Base-by-base conservation (phyloP, 1,284 basidiomycete species). In the Ustilago trichophora region DNA sequence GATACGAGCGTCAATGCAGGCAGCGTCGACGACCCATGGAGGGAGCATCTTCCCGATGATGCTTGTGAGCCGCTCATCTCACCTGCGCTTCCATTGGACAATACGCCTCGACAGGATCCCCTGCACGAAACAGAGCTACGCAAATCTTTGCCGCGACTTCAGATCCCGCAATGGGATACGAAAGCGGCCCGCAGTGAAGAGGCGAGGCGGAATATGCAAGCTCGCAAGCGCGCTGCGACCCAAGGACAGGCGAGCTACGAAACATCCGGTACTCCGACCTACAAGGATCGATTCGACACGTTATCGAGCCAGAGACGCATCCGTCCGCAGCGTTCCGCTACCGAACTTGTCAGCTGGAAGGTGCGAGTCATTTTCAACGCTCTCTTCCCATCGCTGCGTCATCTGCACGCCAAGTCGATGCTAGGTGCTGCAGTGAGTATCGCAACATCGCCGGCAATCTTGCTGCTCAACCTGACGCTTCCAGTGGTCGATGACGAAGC, bases 331-430 rank as follows among this genome's bases (percentile, higher is more conserved):
- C 57, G 62, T 16, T 36, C 50, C 22, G 33, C 48, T n/a, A 25
- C 42, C 22, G 43, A 60, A 35, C 41, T 55, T 15, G 19, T 69
- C 3, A 47, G 47, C 3, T 69, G 58, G 58, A 63, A 64, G 52
- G 6, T 52, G 29, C 48, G 41, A 11, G 60, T 70, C 12, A 32
- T 52, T 18, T 47, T 54, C 16, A 58, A 52, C 16, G 70, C 88
- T 1, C 84, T 98, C 12, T 96, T 96, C 83, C 94, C 95, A 0
- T 92, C 93, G 0, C 83, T 98, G 6, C 88, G 90, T 60, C 85
- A 87, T 54, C 90, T 96, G 80, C 73, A 84, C 24, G 84, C 85
- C 40, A 94, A 95, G 81, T 88, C 89, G 10, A 74, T 88, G 49
- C 69, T 90, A 7, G 90, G 90, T 4, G 88, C 88, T 81, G 82